Percentiles rank a stretch among this genome's conserved stretches.
Evolutionary conservation across 2,329 filamentous ascomycete species (phyloP).

Genomic region (Pseudohalonectria lignicola): DNA sequence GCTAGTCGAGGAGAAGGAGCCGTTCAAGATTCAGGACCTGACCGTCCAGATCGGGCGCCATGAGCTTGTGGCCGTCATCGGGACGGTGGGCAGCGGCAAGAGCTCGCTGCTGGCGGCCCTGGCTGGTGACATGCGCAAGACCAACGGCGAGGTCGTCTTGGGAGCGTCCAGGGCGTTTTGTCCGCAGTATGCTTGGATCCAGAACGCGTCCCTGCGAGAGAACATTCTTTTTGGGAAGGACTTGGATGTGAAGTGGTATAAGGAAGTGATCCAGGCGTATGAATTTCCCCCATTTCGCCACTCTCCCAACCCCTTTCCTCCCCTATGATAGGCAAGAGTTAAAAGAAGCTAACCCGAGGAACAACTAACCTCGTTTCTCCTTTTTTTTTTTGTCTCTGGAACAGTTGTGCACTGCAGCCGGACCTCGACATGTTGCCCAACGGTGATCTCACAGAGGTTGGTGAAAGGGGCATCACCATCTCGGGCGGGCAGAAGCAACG

Average conservation of each 20-base stretch:
- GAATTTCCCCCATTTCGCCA: slow-evolving; percentile 22
- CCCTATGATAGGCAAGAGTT: neutral
- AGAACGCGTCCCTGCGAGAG: slow-evolving; percentile 75
- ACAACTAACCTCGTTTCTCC: neutral
- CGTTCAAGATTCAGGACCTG: slow-evolving; percentile 62
- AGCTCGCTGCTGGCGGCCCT: slow-evolving; percentile 79
- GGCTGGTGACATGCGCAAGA: slow-evolving; percentile 89
- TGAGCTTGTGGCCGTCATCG: slow-evolving; percentile 77
- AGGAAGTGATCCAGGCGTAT: slow-evolving; percentile 68
- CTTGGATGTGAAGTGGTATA: slow-evolving; percentile 68
- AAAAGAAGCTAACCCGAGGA: neutral
- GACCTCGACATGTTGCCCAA: slow-evolving; percentile 91
- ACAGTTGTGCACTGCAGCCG: slow-evolving; percentile 64
- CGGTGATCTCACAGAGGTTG: slow-evolving; percentile 84
- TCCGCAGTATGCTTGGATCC: slow-evolving; percentile 96
- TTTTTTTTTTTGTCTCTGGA: neutral
- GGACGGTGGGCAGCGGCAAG: slow-evolving; percentile 82
- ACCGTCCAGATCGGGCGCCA: slow-evolving; percentile 59
- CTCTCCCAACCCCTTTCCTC: no score
- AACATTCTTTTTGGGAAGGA: slow-evolving; percentile 88
- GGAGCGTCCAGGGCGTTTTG: slow-evolving; percentile 82
- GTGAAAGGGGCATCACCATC: slow-evolving; percentile 89
- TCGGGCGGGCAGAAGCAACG: slow-evolving; percentile 94
- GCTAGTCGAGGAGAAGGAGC: slow-evolving; percentile 43
- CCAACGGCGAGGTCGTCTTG: slow-evolving; percentile 59